These are phyloP conservation scores for Backusella luteola DNA, from an alignment of 192 early-diverging fungal species.

Conservation along the genomic window DNA sequence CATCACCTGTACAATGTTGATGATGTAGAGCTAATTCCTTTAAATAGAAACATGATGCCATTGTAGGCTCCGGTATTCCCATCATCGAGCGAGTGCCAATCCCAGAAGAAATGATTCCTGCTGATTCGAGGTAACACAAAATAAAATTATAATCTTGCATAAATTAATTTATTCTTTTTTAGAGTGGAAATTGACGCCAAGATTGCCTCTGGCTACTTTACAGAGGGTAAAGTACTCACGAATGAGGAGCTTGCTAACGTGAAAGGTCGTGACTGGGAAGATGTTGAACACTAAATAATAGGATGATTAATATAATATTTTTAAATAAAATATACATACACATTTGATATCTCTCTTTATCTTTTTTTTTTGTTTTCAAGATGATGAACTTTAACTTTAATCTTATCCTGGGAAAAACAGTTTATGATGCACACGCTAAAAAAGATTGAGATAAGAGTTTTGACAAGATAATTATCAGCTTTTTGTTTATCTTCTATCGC, in stretches of 20 bases:
- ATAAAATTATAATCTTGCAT: background rate
- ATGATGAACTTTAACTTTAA: background rate
- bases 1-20: background rate
- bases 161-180: slow-evolving; percentile 10
- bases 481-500: too few species aligned
- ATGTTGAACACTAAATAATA: slow-evolving; percentile 49
- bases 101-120: slow-evolving; percentile 86
- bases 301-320: background rate
- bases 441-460: too few species aligned
- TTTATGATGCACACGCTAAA: too few species aligned
- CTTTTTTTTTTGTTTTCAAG: background rate
- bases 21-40: background rate
- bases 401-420: background rate
- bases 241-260: slow-evolving; percentile 61
- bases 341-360: background rate
- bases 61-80: slow-evolving; percentile 82
- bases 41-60: slow-evolving; percentile 87
- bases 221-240: slow-evolving; percentile 57
- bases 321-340: background rate
- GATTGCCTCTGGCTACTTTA: slow-evolving; percentile 95
- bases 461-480: too few species aligned
- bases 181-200: slow-evolving; percentile 95
- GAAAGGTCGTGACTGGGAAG: slow-evolving; percentile 86
- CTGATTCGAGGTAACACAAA: slow-evolving; percentile 59
- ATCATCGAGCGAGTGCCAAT: slow-evolving; percentile 88